These are phyloP conservation scores for Ceratocystis destructans DNA, from an alignment of 2,329 filamentous ascomycete species.

Conservation along the genomic window DNA sequence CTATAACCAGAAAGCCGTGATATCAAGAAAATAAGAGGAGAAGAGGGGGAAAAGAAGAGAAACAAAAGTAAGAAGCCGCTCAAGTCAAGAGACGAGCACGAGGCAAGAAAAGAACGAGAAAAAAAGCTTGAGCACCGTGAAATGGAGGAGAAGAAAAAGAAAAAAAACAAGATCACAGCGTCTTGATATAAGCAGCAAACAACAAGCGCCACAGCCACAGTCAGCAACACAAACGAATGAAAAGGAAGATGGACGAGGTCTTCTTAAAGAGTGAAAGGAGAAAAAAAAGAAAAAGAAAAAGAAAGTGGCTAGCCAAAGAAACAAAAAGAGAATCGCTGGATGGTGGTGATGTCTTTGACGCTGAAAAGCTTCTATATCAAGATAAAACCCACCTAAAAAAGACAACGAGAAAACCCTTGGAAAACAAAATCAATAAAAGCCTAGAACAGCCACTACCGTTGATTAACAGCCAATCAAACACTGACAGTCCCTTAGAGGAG, in stretches of 20 bases:
- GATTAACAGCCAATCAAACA: constrained; percentile 1
- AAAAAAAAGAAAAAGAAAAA: background rate
- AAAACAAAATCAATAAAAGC: background rate
- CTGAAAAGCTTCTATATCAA: background rate
- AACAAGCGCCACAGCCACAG: background rate
- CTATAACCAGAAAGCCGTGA: background rate
- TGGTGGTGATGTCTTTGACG: background rate
- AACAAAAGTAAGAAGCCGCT: background rate
- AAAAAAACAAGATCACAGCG: constrained; percentile 1
- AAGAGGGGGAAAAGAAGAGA: background rate
- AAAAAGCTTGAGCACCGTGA: background rate
- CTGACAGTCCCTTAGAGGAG: background rate
- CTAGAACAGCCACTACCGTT: background rate
- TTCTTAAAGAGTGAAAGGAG: background rate
- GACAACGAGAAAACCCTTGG: too few species aligned
- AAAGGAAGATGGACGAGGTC: background rate
- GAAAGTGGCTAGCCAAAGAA: background rate
- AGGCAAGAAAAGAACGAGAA: background rate
- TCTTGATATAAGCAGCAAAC: background rate
- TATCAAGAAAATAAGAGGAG: constrained; percentile 1
- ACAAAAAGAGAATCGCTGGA: background rate
- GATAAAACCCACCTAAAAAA: background rate
- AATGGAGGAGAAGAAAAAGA: constrained; percentile 8
- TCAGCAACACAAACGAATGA: background rate
- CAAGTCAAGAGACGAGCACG: background rate